A percentile compares a stretch with the other conserved stretches of the same genome.
Conservation (phyloP, 1,139 yeast genomes). For the Candida tropicalis region DNA sequence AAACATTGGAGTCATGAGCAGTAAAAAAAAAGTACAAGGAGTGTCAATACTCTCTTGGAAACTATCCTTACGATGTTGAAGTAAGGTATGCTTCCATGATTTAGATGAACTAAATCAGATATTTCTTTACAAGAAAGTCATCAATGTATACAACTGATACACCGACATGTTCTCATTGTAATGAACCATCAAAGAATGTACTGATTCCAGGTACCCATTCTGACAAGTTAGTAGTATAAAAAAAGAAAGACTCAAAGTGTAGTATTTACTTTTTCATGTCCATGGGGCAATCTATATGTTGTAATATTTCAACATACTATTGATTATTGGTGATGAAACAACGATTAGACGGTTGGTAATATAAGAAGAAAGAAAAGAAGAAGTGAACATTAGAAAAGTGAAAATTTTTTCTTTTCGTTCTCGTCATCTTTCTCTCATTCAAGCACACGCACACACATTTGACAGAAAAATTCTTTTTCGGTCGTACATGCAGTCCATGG, state of each 20-base stretch:
- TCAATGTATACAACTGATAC: constrained; percentile 8
- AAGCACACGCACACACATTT: not conserved
- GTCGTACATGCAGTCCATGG: not conserved
- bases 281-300: constrained; percentile 3
- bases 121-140: constrained; percentile 1
- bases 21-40: constrained; percentile 18
- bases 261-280: not conserved
- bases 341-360: not conserved
- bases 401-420: constrained; percentile 2
- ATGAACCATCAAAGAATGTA: constrained; percentile 12
- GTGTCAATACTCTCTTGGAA: constrained; percentile 32
- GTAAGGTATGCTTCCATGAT: constrained; percentile 12
- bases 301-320: not conserved
- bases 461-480: not conserved
- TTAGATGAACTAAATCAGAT: constrained; percentile 1
- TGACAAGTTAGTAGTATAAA: not conserved
- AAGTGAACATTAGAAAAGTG: not conserved
- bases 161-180: constrained; percentile 4
- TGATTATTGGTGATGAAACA: not conserved
- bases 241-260: constrained; percentile 9
- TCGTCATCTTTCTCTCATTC: not conserved
- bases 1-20: constrained; percentile 39
- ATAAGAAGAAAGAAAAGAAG: constrained; percentile 3
- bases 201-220: constrained; percentile 12
- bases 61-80: constrained; percentile 17